A percentile compares a stretch with the other conserved stretches of the same genome.
Evolutionary conservation across 2,329 filamentous ascomycete genomes (phyloP).

Genomic region (Aureobasidium sp.): DNA sequence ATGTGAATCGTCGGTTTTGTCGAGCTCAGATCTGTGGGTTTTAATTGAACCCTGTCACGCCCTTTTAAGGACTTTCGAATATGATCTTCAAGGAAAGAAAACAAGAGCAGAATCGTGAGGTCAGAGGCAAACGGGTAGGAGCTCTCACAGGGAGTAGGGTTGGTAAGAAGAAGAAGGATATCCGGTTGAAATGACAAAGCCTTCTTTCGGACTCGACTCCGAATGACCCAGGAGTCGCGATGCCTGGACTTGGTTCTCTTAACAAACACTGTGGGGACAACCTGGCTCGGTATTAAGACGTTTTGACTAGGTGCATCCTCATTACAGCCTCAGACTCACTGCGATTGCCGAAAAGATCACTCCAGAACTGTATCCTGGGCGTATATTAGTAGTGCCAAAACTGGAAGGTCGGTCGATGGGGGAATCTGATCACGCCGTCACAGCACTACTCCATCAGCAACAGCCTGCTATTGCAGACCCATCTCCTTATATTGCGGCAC

Average conservation of each 20-base stretch:
- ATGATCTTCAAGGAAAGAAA: background rate
- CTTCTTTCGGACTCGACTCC: slow-evolving; percentile 7
- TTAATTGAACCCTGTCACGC: background rate
- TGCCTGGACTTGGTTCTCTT: background rate
- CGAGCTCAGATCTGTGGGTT: background rate
- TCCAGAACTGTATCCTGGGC: no score
- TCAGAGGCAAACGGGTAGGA: background rate
- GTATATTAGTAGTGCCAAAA: no score
- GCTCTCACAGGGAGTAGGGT: background rate
- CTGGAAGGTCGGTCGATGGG: background rate
- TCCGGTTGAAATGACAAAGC: slow-evolving; percentile 12
- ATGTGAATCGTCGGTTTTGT: slow-evolving; percentile 6
- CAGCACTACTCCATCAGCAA: background rate
- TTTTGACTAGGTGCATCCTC: background rate
- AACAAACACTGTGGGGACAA: background rate
- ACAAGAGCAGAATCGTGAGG: background rate
- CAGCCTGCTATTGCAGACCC: background rate
- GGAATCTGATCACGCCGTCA: no score
- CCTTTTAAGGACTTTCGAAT: background rate
- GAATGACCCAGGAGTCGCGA: background rate
- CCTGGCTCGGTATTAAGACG: background rate
- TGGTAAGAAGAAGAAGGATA: background rate
- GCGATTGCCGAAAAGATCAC: background rate
- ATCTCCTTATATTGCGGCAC: background rate
- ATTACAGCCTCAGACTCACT: background rate